These are phyloP conservation scores for Discostella stelligera DNA, from an alignment of 352 stramenopile species.

Conservation along the genomic window DNA sequence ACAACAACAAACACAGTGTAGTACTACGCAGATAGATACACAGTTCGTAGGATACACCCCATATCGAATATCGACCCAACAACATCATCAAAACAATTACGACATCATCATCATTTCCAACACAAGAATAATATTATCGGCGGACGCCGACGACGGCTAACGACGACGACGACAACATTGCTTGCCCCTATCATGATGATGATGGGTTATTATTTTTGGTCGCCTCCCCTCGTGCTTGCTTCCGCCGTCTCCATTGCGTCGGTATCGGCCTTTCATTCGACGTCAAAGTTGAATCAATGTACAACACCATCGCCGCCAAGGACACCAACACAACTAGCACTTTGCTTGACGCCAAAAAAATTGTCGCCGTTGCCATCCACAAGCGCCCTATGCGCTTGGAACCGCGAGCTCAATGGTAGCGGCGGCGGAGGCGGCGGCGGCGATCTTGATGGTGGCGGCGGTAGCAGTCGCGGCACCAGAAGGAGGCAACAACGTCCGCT, in stretches of 20 bases:
- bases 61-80: no score
- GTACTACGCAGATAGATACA: no score
- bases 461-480: background rate
- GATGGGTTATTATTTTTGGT: background rate
- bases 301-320: no score
- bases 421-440: slow-evolving; percentile 1
- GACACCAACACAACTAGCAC: no score
- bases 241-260: slow-evolving; percentile 2
- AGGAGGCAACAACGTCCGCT: slow-evolving; percentile 8
- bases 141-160: background rate
- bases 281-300: slow-evolving; percentile 1
- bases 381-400: background rate
- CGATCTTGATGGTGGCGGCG: background rate
- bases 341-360: background rate
- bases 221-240: slow-evolving; percentile 1
- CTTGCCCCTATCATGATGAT: background rate
- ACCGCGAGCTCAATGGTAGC: background rate
- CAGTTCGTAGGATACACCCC: no score
- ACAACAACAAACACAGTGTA: no score
- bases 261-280: slow-evolving; percentile 6
- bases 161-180: no score
- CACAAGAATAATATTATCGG: no score
- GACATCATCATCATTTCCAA: no score
- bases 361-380: background rate
- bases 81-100: no score